Conservation (phyloP, 148 eudicot species). For the Cornus controversa region DNA sequence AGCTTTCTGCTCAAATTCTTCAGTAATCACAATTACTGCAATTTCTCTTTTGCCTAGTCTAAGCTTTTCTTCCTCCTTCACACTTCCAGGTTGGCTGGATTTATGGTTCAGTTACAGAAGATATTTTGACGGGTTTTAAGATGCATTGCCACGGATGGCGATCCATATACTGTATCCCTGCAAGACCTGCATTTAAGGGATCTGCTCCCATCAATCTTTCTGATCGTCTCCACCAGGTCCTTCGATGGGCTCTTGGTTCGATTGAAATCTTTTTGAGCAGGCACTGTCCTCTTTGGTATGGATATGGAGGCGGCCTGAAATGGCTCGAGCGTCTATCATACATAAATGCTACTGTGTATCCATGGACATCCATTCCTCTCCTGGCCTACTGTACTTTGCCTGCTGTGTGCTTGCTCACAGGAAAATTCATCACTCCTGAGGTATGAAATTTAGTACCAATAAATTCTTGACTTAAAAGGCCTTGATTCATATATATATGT, state of each 20-base stretch:
- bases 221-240: slow-evolving; percentile 32
- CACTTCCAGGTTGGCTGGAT: slow-evolving; percentile 28
- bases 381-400: slow-evolving; percentile 32
- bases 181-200: slow-evolving; percentile 33
- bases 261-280: slow-evolving; percentile 29
- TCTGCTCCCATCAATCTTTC: slow-evolving; percentile 36
- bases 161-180: slow-evolving; percentile 30
- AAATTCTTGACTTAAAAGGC: not conserved
- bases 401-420: slow-evolving; percentile 30
- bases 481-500: not conserved
- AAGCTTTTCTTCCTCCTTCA: not conserved
- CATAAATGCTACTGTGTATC: slow-evolving; percentile 25
- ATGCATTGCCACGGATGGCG: slow-evolving; percentile 39
- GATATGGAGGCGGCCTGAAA: slow-evolving; percentile 32
- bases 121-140: slow-evolving; percentile 32
- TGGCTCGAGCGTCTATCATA: slow-evolving; percentile 28
- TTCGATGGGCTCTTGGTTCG: slow-evolving; percentile 33
- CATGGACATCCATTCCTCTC: slow-evolving; percentile 31
- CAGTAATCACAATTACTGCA: not conserved
- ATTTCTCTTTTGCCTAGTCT: not conserved
- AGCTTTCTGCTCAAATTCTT: not conserved
- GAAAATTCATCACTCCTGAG: slow-evolving; percentile 33
- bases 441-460: not conserved
- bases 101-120: slow-evolving; percentile 34
- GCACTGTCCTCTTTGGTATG: slow-evolving; percentile 35